These are phyloP conservation scores for Hemisphaericaspora nanyangensis DNA, from an alignment of 805 yeast species.

Conservation along the genomic window DNA sequence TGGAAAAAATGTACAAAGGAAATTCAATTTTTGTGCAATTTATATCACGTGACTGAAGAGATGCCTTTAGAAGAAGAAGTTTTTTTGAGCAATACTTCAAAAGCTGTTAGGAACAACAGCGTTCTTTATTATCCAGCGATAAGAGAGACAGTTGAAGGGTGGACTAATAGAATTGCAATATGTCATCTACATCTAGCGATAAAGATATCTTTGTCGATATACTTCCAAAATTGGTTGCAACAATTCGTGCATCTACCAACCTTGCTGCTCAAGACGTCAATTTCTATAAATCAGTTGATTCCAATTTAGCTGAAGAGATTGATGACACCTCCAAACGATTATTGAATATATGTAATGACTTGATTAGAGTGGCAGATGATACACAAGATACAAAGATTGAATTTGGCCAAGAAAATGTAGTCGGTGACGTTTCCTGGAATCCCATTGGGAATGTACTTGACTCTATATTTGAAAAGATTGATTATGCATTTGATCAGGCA, in stretches of 20 bases:
- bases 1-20: no score
- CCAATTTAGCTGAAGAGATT: conserved; percentile 35
- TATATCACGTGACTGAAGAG: not conserved
- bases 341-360: conserved; percentile 42
- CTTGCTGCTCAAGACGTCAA: conserved; percentile 78
- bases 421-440: conserved; percentile 52
- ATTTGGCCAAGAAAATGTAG: conserved; percentile 42
- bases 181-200: not conserved
- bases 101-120: not conserved
- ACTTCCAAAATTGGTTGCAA: conserved; percentile 48
- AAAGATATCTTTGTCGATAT: conserved; percentile 10
- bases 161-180: no score
- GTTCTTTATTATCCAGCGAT: not conserved
- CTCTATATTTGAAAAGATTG: conserved; percentile 69
- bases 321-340: conserved; percentile 40
- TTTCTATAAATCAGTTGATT: conserved; percentile 65
- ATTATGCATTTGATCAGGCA: conserved; percentile 54
- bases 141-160: not conserved
- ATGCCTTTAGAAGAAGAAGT: no score
- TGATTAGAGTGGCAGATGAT: conserved; percentile 24
- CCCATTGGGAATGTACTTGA: conserved; percentile 62
- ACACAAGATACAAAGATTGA: conserved; percentile 17
- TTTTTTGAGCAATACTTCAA: no score
- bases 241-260: conserved; percentile 64
- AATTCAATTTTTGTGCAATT: not conserved